These are phyloP conservation scores for Artemisia annua DNA, from an alignment of 129 eudicot species.

Conservation along the genomic window DNA sequence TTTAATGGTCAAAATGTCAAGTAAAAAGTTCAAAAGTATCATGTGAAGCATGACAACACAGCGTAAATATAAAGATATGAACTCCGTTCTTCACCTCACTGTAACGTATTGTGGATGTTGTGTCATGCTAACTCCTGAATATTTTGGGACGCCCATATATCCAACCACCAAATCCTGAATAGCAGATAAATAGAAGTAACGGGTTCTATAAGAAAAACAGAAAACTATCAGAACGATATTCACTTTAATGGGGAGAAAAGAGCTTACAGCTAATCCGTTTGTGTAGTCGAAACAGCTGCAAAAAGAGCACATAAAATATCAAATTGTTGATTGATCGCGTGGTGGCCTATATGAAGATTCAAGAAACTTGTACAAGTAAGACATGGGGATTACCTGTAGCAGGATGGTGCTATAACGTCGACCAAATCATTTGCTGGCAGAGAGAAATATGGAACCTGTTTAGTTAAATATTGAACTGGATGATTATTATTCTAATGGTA, in stretches of 20 bases:
- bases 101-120: constrained; percentile 98
- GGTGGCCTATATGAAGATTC: constrained; percentile 1
- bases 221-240: not conserved
- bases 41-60: not conserved
- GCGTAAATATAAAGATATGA: not conserved
- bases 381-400: constrained; percentile 66
- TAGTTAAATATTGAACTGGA: constrained; percentile 27
- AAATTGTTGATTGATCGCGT: not conserved
- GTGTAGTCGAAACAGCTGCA: constrained; percentile 98
- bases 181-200: not conserved
- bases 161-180: constrained; percentile 96
- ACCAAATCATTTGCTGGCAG: constrained; percentile 96
- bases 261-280: constrained; percentile 91
- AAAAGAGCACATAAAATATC: not conserved
- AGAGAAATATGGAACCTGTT: constrained; percentile 97
- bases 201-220: not conserved
- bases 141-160: constrained; percentile 99
- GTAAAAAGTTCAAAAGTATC: not conserved
- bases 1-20: constrained; percentile 5
- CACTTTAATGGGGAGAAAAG: constrained; percentile 9
- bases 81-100: constrained; percentile 56
- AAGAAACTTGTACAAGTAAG: constrained; percentile 5
- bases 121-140: constrained; percentile 89
- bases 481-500: too few species aligned
- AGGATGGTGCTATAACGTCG: constrained; percentile 98